Evolutionary conservation across 1,284 basidiomycete genomes (phyloP).

Genomic region (Rhodotorula glutinis): DNA sequence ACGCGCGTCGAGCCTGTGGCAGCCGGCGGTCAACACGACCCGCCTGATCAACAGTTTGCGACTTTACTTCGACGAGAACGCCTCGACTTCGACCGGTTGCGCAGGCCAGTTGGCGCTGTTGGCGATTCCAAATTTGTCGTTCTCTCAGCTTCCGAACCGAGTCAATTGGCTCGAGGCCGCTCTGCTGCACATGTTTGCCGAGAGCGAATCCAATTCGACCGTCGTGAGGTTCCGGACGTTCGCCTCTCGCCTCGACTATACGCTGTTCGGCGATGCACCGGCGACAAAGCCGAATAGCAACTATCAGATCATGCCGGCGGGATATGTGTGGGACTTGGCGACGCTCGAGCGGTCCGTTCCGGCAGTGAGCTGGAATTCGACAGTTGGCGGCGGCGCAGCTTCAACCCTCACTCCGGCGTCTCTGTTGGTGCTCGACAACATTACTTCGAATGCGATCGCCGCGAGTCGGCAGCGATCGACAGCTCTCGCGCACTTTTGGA

Average conservation of each 20-base stretch:
- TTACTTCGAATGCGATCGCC: constrained; percentile 20
- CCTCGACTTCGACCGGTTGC: background rate
- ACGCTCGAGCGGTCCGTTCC: constrained; percentile 9
- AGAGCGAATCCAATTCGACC: constrained; percentile 21
- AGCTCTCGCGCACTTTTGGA: constrained; percentile 28
- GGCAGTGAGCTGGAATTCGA: background rate
- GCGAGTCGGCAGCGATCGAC: constrained; percentile 21
- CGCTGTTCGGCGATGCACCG: constrained; percentile 25
- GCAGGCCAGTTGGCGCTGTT: constrained; percentile 19
- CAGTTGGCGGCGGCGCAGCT: background rate
- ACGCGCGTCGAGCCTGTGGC: constrained; percentile 13
- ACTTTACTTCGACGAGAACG: constrained; percentile 4
- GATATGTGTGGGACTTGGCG: constrained; percentile 33
- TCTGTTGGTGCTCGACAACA: constrained; percentile 7
- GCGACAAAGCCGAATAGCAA: constrained; percentile 22
- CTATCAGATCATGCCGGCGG: constrained; percentile 28
- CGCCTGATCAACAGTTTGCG: constrained; percentile 11
- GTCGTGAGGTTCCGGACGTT: constrained; percentile 11
- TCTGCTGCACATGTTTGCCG: constrained; percentile 13
- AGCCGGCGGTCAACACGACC: constrained; percentile 19
- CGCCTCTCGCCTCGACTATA: constrained; percentile 18
- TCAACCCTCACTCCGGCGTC: background rate
- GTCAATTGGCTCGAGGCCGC: constrained; percentile 14
- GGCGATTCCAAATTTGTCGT: constrained; percentile 10
- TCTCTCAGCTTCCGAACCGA: constrained; percentile 2